Evolutionary conservation across 768 basidiomycete species (phyloP).

Genomic region (Boletus subparvulus): DNA sequence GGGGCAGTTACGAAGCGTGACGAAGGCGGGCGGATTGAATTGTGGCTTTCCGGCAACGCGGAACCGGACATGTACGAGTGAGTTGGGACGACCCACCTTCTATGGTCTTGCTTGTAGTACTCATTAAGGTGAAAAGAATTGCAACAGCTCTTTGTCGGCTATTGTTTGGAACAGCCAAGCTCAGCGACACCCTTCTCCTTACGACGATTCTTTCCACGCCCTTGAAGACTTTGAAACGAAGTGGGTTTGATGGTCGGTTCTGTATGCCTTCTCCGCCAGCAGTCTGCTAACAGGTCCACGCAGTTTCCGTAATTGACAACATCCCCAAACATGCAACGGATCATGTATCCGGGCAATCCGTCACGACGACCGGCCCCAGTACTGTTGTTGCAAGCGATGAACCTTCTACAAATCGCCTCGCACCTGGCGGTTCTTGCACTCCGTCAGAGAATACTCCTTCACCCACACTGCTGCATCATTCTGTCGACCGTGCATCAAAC

Average conservation of each 20-base stretch:
- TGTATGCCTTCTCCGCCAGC: not conserved
- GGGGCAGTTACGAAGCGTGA: constrained; percentile 61
- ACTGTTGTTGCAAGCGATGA: constrained; percentile 47
- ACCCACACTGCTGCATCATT: not conserved
- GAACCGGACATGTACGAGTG: constrained; percentile 88
- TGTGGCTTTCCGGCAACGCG: constrained; percentile 70
- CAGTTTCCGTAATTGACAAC: constrained; percentile 50
- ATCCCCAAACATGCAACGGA: not conserved
- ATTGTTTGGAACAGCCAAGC: constrained; percentile 70
- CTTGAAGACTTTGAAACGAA: constrained; percentile 34
- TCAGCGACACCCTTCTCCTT: constrained; percentile 61
- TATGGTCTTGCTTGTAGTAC: not conserved
- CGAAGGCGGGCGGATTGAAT: constrained; percentile 53
- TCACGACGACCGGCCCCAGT: not conserved
- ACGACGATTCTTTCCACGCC: constrained; percentile 82
- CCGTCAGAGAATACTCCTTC: not conserved
- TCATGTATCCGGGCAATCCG: too few relatives aligned
- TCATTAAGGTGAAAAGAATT: constrained; percentile 47
- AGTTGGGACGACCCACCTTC: constrained; percentile 31
- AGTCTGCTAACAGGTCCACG: constrained; percentile 24
- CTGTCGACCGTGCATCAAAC: not conserved
- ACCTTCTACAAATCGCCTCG: not conserved
- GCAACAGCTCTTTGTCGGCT: constrained; percentile 76
- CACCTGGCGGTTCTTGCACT: not conserved
- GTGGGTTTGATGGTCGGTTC: not conserved